These are phyloP conservation scores for Phytomonas sp. DNA, from an alignment of 208 protist species.

Conservation along the genomic window DNA sequence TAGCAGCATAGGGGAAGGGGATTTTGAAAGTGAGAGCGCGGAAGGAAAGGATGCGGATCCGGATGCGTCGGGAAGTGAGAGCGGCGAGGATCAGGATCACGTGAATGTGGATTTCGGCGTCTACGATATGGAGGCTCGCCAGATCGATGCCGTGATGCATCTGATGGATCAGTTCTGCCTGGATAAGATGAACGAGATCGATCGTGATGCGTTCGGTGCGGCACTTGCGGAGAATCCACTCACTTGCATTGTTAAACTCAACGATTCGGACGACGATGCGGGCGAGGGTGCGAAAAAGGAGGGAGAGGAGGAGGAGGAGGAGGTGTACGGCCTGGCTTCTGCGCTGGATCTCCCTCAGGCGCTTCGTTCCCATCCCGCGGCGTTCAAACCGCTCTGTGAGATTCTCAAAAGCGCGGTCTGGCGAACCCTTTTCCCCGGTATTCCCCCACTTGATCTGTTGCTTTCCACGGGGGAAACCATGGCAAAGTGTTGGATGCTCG, in stretches of 20 bases:
- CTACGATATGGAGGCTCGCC: slow-evolving; percentile 56
- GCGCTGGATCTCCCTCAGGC: slow-evolving; percentile 58
- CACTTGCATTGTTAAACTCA: slow-evolving; percentile 69
- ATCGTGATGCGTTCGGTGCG: slow-evolving; percentile 66
- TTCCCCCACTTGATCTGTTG: slow-evolving; percentile 64
- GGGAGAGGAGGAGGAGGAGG: slow-evolving; percentile 57
- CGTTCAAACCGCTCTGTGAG: slow-evolving; percentile 33
- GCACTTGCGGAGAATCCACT: slow-evolving; percentile 54
- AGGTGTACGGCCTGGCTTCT: slow-evolving; percentile 73
- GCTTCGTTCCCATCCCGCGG: slow-evolving; percentile 20
- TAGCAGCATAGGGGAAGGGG: slow-evolving; percentile 12
- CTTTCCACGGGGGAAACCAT: slow-evolving; percentile 17
- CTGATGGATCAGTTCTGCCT: slow-evolving; percentile 81
- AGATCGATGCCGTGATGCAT: slow-evolving; percentile 71
- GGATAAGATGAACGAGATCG: slow-evolving; percentile 78
- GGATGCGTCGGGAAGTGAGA: slow-evolving; percentile 16
- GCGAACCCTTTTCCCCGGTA: slow-evolving; percentile 51
- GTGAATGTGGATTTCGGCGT: slow-evolving; percentile 87
- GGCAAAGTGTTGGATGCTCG: slow-evolving; percentile 58
- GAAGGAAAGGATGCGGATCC: slow-evolving; percentile 29
- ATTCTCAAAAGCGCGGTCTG: slow-evolving; percentile 49
- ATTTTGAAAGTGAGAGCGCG: slow-evolving; percentile 17
- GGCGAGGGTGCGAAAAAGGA: slow-evolving; percentile 4
- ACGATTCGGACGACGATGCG: slow-evolving; percentile 36
- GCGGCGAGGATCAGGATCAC: slow-evolving; percentile 17